Conservation (phyloP, 2,329 filamentous ascomycete species). For the Stachybotrys chlorohalonatus region DNA sequence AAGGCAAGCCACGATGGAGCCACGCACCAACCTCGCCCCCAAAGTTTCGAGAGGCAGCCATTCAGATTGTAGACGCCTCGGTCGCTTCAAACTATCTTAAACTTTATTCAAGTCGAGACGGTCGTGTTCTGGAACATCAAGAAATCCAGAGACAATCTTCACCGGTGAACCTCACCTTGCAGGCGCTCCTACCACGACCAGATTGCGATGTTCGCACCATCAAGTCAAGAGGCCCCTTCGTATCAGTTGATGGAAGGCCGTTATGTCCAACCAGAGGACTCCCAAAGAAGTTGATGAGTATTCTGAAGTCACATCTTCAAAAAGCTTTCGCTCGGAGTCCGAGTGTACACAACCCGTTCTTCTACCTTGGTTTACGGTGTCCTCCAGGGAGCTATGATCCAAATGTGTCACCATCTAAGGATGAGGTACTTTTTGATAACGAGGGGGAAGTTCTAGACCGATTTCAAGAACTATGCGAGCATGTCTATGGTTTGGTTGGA, state of each 20-base stretch:
- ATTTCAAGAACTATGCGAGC: constrained; percentile 35
- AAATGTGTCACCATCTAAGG: constrained; percentile 64
- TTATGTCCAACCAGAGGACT: constrained; percentile 45
- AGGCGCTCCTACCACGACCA: constrained; percentile 46
- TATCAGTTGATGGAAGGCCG: constrained; percentile 62
- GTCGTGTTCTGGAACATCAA: not conserved
- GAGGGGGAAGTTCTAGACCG: constrained; percentile 33
- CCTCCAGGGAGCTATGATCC: constrained; percentile 56
- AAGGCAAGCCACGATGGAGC: constrained; percentile 43
- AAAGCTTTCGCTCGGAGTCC: constrained; percentile 14
- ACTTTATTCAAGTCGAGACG: not conserved
- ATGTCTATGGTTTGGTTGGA: constrained; percentile 21
- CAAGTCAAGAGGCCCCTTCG: constrained; percentile 31
- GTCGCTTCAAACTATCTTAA: not conserved
- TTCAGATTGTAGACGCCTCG: constrained; percentile 50
- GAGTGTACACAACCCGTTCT: constrained; percentile 43
- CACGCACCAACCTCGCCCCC: constrained; percentile 48
- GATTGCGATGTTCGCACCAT: constrained; percentile 34
- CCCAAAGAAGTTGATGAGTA: constrained; percentile 47
- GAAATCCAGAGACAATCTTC: not conserved
- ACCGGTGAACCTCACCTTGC: constrained; percentile 1
- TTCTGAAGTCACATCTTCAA: constrained; percentile 43
- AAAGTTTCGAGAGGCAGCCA: constrained; percentile 46
- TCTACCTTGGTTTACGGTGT: constrained; percentile 56
- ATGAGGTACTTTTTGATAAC: constrained; percentile 60